phyloP scores from a whole-genome alignment of 129 eudicot species.

The Chrysanthemum seticuspe region DNA sequence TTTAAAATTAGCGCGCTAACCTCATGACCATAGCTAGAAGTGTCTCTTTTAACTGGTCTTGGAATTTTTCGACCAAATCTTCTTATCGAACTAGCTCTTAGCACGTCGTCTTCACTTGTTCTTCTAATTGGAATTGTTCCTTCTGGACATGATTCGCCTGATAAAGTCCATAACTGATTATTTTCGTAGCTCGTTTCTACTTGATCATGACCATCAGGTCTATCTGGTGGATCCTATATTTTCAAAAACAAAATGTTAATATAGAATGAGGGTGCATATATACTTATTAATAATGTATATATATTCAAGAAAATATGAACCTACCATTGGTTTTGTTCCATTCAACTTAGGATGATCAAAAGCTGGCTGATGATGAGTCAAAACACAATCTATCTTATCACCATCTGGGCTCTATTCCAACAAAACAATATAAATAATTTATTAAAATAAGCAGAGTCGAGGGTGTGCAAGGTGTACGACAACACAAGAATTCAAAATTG shows the following conservation, averaged over 20 bases:
- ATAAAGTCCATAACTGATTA: slow-evolving; percentile 72
- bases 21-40: slow-evolving; percentile 87
- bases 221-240: slow-evolving; percentile 79
- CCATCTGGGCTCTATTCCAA: slow-evolving; percentile 86
- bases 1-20: slow-evolving; percentile 36
- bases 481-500: no score
- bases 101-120: slow-evolving; percentile 68
- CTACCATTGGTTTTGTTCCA: slow-evolving; percentile 82
- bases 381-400: slow-evolving; percentile 84
- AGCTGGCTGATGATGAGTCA: slow-evolving; percentile 81
- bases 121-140: slow-evolving; percentile 90
- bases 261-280: background rate
- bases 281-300: background rate
- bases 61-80: slow-evolving; percentile 67
- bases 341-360: slow-evolving; percentile 87
- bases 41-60: slow-evolving; percentile 61
- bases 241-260: background rate
- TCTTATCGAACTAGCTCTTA: slow-evolving; percentile 61
- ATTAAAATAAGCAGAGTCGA: background rate
- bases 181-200: slow-evolving; percentile 33
- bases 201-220: slow-evolving; percentile 56
- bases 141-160: slow-evolving; percentile 82
- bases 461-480: no score
- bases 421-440: background rate
- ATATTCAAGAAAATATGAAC: background rate